phyloP scores from a whole-genome alignment of 2,329 filamentous ascomycete genomes.

The Aspergillus fumigatus region DNA sequence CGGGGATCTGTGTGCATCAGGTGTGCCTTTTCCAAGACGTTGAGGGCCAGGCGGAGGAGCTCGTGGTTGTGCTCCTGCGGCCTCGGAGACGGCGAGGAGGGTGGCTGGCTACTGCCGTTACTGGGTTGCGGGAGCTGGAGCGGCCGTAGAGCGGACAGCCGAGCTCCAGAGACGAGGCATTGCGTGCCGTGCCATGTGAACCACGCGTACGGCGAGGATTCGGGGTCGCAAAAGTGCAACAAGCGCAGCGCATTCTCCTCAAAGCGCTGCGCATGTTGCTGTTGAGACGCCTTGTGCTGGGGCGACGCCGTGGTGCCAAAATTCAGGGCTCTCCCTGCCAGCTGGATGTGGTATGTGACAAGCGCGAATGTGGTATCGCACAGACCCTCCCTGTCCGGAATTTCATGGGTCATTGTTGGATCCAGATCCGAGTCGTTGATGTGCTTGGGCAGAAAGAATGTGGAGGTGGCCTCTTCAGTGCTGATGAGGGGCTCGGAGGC shows the following conservation, averaged over 20 bases:
- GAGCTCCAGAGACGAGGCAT: conserved; percentile 15
- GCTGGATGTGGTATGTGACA: conserved; percentile 22
- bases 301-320: neutral
- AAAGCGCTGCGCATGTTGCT: conserved; percentile 6
- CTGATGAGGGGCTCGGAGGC: conserved; percentile 9
- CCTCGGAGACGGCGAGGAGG: neutral
- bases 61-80: neutral
- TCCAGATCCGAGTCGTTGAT: conserved; percentile 26
- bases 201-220: conserved; percentile 25
- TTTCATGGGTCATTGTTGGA: conserved; percentile 4
- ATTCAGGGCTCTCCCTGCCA: conserved; percentile 16
- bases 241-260: conserved; percentile 15
- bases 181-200: conserved; percentile 25
- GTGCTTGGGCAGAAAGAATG: conserved; percentile 10
- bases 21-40: conserved; percentile 21
- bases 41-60: conserved; percentile 6
- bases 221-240: conserved; percentile 26
- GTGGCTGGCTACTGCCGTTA: neutral
- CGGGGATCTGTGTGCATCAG: conserved; percentile 24
- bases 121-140: conserved; percentile 7
- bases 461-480: conserved; percentile 5
- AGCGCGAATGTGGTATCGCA: conserved; percentile 28
- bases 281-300: neutral
- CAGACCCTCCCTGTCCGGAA: conserved; percentile 16
- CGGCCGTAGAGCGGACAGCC: conserved; percentile 10